Evolutionary conservation across 129 eudicot genomes (phyloP).

Genomic region (Logfia minima): DNA sequence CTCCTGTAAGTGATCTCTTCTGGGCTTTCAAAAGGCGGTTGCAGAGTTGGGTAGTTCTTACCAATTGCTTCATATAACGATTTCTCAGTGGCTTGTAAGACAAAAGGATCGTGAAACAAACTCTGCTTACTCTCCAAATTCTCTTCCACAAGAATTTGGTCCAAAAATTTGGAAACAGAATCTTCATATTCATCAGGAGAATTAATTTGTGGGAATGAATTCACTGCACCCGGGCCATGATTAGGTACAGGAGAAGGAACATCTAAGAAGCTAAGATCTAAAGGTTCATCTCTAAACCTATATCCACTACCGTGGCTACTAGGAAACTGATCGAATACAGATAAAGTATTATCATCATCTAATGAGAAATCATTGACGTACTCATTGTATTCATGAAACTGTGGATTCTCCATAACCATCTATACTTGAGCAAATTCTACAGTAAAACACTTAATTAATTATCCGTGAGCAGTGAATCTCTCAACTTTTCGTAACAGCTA

Average conservation of each 20-base stretch:
- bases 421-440: background rate
- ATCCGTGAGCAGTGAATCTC: background rate
- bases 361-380: background rate
- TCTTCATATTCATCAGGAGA: conserved; percentile 67
- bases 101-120: conserved; percentile 64
- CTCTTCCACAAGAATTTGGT: conserved; percentile 74
- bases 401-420: background rate
- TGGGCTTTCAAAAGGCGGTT: conserved; percentile 37
- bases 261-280: background rate
- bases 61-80: conserved; percentile 61
- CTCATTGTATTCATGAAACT: background rate
- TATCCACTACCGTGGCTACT: background rate
- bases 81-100: conserved; percentile 57
- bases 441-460: background rate
- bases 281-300: background rate
- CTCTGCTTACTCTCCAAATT: conserved; percentile 62
- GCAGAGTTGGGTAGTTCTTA: conserved; percentile 35
- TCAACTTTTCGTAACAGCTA: background rate
- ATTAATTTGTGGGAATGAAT: conserved; percentile 31
- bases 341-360: background rate
- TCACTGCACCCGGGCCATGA: background rate
- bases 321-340: background rate
- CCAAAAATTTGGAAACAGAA: conserved; percentile 54
- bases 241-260: background rate
- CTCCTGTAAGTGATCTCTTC: conserved; percentile 45